A percentile compares a stretch with the other conserved stretches of the same genome.
Conservation (phyloP, 164 flowering plant species). For the Piper longum region DNA sequence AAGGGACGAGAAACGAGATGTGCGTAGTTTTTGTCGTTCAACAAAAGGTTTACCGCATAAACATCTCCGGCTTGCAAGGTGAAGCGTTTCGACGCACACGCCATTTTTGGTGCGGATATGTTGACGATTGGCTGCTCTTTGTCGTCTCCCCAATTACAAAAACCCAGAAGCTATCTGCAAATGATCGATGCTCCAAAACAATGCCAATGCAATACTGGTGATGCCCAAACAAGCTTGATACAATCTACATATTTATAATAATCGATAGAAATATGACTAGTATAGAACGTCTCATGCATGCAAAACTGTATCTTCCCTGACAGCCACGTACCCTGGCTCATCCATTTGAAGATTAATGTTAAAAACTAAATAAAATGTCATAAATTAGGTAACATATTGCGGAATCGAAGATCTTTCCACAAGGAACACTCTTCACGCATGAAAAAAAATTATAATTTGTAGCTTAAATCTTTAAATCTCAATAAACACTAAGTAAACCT, state of each 20-base stretch:
- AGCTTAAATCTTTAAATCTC: too few species aligned
- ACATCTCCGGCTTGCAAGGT: neutral
- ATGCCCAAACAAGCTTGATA: neutral
- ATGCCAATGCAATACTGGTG: too few species aligned
- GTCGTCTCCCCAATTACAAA: neutral
- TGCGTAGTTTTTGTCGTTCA: conserved; percentile 11
- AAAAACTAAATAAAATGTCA: too few species aligned
- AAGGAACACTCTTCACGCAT: too few species aligned
- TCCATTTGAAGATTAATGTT: too few species aligned
- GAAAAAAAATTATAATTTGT: too few species aligned
- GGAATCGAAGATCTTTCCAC: too few species aligned
- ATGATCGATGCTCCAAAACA: neutral
- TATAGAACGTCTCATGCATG: neutral
- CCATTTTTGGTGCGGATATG: neutral
- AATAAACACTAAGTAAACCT: too few species aligned
- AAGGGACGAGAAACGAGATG: conserved; percentile 1
- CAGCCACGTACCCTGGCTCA: too few species aligned
- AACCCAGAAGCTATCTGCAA: neutral
- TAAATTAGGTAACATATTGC: too few species aligned
- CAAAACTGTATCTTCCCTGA: too few species aligned
- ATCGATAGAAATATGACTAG: neutral
- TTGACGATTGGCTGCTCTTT: neutral
- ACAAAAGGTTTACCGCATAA: conserved; percentile 14
- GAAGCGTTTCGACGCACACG: conserved; percentile 1
- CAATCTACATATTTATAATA: neutral